phyloP scores from a whole-genome alignment of 257 asterid species.

The Thymus quinquecostatus region DNA sequence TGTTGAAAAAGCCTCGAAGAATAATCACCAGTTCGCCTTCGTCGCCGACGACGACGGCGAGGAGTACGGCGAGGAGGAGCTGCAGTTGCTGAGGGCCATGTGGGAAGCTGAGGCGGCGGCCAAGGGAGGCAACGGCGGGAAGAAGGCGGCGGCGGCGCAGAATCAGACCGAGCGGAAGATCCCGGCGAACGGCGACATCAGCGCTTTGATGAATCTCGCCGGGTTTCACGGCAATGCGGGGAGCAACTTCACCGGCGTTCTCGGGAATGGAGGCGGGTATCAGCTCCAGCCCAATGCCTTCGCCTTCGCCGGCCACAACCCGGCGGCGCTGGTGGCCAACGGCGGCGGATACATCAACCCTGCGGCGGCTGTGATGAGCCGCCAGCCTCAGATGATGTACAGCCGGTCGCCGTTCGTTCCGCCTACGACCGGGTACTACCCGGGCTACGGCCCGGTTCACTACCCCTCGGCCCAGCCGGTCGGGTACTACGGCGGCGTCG shows the following conservation, averaged over 20 bases:
- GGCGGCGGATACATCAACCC: constrained; percentile 36
- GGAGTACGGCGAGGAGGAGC: constrained; percentile 37
- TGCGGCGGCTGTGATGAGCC: constrained; percentile 16
- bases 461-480: constrained; percentile 26
- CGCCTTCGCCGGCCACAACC: constrained; percentile 34
- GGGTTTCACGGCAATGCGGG: constrained; percentile 61
- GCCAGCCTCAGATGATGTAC: constrained; percentile 53
- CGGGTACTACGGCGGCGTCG: not conserved
- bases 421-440: constrained; percentile 54
- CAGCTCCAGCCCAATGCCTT: constrained; percentile 8
- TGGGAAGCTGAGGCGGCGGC: constrained; percentile 39
- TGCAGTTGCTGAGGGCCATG: constrained; percentile 42
- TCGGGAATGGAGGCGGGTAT: not conserved
- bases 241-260: constrained; percentile 12
- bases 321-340: constrained; percentile 27
- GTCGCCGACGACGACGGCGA: constrained; percentile 39
- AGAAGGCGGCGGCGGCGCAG: constrained; percentile 40
- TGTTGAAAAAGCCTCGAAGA: constrained; percentile 45
- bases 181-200: constrained; percentile 44
- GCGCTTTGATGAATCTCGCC: constrained; percentile 71
- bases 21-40: constrained; percentile 44
- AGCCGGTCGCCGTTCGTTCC: constrained; percentile 57
- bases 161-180: not conserved
- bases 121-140: constrained; percentile 15
- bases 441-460: constrained; percentile 36